phyloP scores from a whole-genome alignment of 257 asterid genomes.

The Fraxinus excelsior region DNA sequence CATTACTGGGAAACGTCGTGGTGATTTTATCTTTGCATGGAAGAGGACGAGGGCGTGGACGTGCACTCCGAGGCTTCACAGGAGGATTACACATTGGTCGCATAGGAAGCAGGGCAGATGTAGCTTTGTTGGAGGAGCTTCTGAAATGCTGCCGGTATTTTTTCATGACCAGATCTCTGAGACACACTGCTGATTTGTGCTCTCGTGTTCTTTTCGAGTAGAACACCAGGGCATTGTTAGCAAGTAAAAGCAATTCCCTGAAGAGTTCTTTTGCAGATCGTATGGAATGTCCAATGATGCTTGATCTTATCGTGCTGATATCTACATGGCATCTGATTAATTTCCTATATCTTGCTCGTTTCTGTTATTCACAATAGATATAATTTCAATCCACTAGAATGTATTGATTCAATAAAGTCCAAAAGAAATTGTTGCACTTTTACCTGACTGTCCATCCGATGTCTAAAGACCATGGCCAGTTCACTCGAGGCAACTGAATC shows the following conservation, averaged over 20 bases:
- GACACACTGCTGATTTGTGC: constrained; percentile 67
- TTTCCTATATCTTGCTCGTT: constrained; percentile 85
- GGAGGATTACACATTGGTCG: constrained; percentile 60
- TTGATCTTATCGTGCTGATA: constrained; percentile 67
- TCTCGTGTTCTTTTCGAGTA: constrained; percentile 84
- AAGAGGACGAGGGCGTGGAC: constrained; percentile 64
- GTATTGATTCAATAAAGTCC: not conserved
- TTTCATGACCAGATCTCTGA: constrained; percentile 59
- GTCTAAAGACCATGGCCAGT: constrained; percentile 70
- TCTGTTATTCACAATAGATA: constrained; percentile 40
- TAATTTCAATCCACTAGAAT: not conserved
- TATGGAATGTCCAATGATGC: constrained; percentile 47
- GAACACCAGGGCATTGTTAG: constrained; percentile 78
- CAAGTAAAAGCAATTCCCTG: constrained; percentile 75
- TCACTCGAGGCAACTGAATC: constrained; percentile 56
- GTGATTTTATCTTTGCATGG: constrained; percentile 33
- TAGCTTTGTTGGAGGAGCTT: constrained; percentile 42
- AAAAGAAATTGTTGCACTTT: too few species aligned
- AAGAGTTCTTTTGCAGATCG: constrained; percentile 66
- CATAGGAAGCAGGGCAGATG: constrained; percentile 44
- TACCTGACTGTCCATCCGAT: constrained; percentile 96
- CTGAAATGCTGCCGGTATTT: constrained; percentile 52
- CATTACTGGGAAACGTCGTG: constrained; percentile 29
- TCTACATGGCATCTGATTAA: constrained; percentile 73
- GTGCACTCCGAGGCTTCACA: constrained; percentile 73